phyloP scores from a whole-genome alignment of 805 yeast genomes.

The Lipomyces yamadae region DNA sequence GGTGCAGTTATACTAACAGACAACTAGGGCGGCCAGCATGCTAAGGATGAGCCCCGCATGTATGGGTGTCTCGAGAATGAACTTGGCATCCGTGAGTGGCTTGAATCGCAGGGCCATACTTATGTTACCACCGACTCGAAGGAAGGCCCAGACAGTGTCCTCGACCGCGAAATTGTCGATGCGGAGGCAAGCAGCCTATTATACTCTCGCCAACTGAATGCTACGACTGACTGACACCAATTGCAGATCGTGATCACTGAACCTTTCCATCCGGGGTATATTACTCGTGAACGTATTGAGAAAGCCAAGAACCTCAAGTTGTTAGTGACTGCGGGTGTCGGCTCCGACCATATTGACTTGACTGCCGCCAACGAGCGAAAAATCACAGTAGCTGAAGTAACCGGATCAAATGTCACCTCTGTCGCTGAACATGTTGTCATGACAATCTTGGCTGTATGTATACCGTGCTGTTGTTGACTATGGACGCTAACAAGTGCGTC shows the following conservation, averaged over 20 bases:
- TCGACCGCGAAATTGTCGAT: conserved; percentile 69
- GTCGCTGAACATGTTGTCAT: conserved; percentile 82
- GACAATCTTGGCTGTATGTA: conserved; percentile 60
- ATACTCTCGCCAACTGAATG: too few relatives aligned
- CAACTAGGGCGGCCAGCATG: conserved; percentile 49
- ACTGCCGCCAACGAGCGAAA: conserved; percentile 66
- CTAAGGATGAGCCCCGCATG: conserved; percentile 62
- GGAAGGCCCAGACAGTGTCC: conserved; percentile 62
- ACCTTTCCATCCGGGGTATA: conserved; percentile 81
- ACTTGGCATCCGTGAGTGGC: conserved; percentile 68
- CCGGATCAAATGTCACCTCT: conserved; percentile 79
- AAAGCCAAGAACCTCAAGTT: conserved; percentile 73
- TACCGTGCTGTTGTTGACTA: not conserved
- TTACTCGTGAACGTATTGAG: conserved; percentile 66
- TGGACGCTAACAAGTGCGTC: not conserved
- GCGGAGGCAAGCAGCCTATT: conserved; percentile 55
- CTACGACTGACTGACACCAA: not conserved
- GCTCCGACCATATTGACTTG: conserved; percentile 79
- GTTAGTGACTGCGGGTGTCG: conserved; percentile 81
- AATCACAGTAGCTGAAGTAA: conserved; percentile 75
- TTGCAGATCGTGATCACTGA: conserved; percentile 63
- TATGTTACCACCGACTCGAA: conserved; percentile 69
- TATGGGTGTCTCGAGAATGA: conserved; percentile 78
- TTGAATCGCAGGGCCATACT: conserved; percentile 69
- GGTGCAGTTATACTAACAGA: not conserved